Conservation (phyloP, 2,329 filamentous ascomycete species). For the Orbilia ellipsospora region DNA sequence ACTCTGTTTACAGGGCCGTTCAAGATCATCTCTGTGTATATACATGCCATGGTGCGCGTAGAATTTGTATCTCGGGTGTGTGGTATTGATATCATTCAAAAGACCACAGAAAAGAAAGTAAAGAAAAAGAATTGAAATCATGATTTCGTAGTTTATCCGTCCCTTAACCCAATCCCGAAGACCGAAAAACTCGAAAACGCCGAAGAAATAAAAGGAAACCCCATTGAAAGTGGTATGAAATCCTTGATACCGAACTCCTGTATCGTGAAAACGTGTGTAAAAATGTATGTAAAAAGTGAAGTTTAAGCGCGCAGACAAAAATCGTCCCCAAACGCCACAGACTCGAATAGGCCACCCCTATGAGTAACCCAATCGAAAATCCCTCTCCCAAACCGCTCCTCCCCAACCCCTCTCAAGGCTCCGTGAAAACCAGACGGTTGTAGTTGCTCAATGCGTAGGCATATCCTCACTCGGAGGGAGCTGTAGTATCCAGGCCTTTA, state of each 20-base stretch:
- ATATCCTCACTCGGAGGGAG: neutral
- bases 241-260: neutral
- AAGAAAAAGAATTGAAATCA: slow-evolving; percentile 1
- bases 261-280: neutral
- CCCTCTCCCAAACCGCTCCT: too few species aligned
- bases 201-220: too few species aligned
- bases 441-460: neutral
- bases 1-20: neutral
- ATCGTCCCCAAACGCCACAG: neutral
- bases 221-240: neutral
- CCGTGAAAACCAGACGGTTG: slow-evolving; percentile 1
- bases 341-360: neutral
- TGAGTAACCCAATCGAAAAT: neutral
- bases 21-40: slow-evolving; percentile 20
- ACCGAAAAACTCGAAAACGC: slow-evolving; percentile 1
- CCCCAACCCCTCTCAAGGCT: neutral
- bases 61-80: too few species aligned
- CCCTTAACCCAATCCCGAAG: neutral
- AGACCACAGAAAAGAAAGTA: neutral
- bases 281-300: neutral
- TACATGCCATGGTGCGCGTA: slow-evolving; percentile 1
- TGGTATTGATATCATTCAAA: too few species aligned
- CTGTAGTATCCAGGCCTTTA: neutral
- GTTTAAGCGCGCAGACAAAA: neutral
- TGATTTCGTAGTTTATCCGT: neutral